Evolutionary conservation across 345 rosid species (phyloP).

Genomic region (Salix caprea): DNA sequence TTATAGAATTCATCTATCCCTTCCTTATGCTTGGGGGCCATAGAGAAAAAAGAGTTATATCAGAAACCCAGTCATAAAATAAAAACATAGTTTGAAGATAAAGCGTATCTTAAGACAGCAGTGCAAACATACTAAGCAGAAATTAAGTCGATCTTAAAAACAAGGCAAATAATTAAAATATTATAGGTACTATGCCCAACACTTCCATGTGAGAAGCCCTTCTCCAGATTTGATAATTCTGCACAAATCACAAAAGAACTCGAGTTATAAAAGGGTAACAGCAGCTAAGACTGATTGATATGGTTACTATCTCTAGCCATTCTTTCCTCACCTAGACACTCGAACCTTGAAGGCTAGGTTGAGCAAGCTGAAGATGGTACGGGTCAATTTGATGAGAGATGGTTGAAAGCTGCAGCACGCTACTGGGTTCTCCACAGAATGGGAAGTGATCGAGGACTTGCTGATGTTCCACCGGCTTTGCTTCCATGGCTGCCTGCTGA

Average conservation of each 20-base stretch:
- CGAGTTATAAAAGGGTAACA: not conserved
- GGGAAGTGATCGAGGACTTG: slow-evolving; percentile 57
- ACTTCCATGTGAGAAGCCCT: not conserved
- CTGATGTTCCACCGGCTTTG: slow-evolving; percentile 46
- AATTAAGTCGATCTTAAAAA: not conserved
- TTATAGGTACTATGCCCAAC: not conserved
- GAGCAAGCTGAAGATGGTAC: slow-evolving; percentile 69
- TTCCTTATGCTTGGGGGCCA: not conserved
- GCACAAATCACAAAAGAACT: not conserved
- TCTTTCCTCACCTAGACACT: not conserved
- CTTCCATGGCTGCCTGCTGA: slow-evolving; percentile 50
- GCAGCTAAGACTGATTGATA: not conserved
- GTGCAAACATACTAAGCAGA: not conserved
- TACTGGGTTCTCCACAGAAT: slow-evolving; percentile 55
- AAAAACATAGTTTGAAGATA: not conserved
- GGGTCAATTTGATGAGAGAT: slow-evolving; percentile 44
- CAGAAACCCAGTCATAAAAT: not conserved
- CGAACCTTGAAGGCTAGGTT: slow-evolving; percentile 49
- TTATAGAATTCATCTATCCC: not conserved
- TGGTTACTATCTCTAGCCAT: not conserved
- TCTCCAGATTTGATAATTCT: not conserved
- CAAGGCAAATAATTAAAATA: too few relatives aligned
- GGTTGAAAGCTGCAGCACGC: slow-evolving; percentile 67
- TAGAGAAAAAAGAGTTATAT: not conserved
- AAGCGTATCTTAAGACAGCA: not conserved